phyloP scores from a whole-genome alignment of 768 basidiomycete genomes.

The Lactifluus hygrophoroides region DNA sequence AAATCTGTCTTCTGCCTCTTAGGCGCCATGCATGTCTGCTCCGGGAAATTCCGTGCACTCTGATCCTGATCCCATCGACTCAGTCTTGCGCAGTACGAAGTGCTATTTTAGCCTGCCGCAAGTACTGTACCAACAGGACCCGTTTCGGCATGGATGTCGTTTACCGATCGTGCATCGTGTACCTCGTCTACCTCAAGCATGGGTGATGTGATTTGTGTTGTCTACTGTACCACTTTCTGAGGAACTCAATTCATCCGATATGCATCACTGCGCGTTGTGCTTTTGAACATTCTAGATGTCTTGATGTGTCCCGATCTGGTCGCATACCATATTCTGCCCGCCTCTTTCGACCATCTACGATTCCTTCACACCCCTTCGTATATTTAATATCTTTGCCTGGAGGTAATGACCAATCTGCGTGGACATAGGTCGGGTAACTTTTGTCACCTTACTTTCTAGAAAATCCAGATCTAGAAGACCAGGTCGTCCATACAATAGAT shows the following conservation, averaged over 20 bases:
- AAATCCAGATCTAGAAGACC: neutral
- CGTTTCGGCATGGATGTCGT: neutral
- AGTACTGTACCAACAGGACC: neutral
- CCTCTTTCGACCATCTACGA: neutral
- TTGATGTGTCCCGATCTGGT: neutral
- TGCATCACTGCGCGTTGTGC: neutral
- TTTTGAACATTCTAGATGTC: slow-evolving; percentile 7
- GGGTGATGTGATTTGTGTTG: neutral
- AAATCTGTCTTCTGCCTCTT: neutral
- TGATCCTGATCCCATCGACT: too few relatives aligned
- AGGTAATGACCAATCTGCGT: neutral
- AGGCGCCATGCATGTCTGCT: neutral
- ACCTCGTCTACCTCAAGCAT: neutral
- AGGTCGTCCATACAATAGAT: neutral
- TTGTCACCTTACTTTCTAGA: neutral
- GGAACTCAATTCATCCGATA: neutral
- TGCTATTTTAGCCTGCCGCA: neutral
- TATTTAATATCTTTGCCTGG: neutral
- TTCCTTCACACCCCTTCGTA: neutral
- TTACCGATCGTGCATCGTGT: slow-evolving; percentile 8
- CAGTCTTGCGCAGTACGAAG: neutral
- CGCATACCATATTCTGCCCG: neutral
- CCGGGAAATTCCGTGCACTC: too few relatives aligned
- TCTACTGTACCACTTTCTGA: neutral
- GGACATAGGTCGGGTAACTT: neutral